Evolutionary conservation across 2,329 filamentous ascomycete genomes (phyloP), one percentile per base, ranked within the genome.

Genomic region (Bipolaris cookei): DNA sequence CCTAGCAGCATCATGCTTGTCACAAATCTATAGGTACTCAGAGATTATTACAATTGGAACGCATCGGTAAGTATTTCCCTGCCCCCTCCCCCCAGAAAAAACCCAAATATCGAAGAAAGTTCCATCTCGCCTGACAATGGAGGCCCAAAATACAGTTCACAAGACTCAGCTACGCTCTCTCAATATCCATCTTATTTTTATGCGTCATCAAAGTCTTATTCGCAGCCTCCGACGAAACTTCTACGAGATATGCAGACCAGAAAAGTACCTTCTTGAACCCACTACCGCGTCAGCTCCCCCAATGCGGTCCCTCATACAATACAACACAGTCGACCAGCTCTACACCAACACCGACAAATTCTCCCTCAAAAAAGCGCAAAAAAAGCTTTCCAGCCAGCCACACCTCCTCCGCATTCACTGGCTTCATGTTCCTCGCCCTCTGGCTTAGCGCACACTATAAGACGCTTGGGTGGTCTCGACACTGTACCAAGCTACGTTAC

Each of bases 1-100:
- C 88, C 89, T 3, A 86, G 90, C 61, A 69, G 80, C 51, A 71
- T 88, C 66, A 84, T 91, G 66, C 76, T 87, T 0, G 55, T 84
- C n/a, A 83, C 88, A 75, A 87, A 90, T 68, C 79, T 67, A 7
- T 67, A 89, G 64, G 83, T 84, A 38, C 79, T 90, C 16, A 64
- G 74, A 35, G 68, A 67, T 16, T 78, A 77, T 49, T 73, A 67
- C 68, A 76, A 77, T 49, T 77, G 82, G 61, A 90, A 90, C 77
- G 90, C 89, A 67, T 88, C 83, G 37, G 79, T 73, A 54, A 35
- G 67, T 63, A 32, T 23, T 18, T n/a, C n/a, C 38, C 14, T 14
- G 3, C 2, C 7, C 13, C 4, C 38, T 13, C 3, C 11, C 1
- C 4, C 5, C 2, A n/a, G 3, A 35, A 35, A 2, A 18, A 11